phyloP scores from a whole-genome alignment of 176 grass and related monocot species.

The Oryza meyeriana region DNA sequence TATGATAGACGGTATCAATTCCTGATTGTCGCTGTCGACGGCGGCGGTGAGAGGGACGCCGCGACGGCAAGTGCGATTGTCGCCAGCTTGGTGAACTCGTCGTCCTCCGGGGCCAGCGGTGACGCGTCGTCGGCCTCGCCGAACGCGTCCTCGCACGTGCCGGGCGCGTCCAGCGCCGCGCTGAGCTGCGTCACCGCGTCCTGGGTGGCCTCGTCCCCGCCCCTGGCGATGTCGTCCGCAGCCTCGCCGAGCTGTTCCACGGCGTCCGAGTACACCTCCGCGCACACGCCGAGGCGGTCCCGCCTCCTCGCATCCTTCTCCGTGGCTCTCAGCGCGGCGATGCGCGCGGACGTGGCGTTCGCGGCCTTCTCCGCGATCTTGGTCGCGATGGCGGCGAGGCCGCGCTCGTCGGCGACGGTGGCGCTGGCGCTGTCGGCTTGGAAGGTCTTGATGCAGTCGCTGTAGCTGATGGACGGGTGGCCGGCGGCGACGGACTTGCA shows the following conservation, averaged over 20 bases:
- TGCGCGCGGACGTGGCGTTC: slow-evolving; percentile 33
- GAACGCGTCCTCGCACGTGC: slow-evolving; percentile 68
- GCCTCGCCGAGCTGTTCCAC: slow-evolving; percentile 53
- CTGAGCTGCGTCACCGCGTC: slow-evolving; percentile 51
- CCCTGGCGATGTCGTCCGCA: slow-evolving; percentile 24
- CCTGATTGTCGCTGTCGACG: not conserved
- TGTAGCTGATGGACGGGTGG: slow-evolving; percentile 38
- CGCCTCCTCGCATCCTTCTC: slow-evolving; percentile 35
- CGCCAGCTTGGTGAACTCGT: slow-evolving; percentile 54
- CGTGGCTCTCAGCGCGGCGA: slow-evolving; percentile 31
- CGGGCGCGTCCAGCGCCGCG: slow-evolving; percentile 44
- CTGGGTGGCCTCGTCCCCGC: not conserved
- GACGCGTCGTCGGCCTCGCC: slow-evolving; percentile 44
- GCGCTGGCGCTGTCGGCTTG: slow-evolving; percentile 32
- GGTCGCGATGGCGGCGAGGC: slow-evolving; percentile 50
- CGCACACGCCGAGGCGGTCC: slow-evolving; percentile 42
- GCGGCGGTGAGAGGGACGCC: slow-evolving; percentile 13
- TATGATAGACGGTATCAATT: not conserved
- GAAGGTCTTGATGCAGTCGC: slow-evolving; percentile 57
- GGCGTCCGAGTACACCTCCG: slow-evolving; percentile 53
- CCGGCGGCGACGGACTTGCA: slow-evolving; percentile 46
- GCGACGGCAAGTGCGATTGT: slow-evolving; percentile 51
- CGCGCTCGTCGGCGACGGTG: slow-evolving; percentile 3
- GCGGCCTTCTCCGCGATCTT: slow-evolving; percentile 42
- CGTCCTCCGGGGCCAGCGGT: slow-evolving; percentile 44